Evolutionary conservation across 176 grass and related monocot genomes (phyloP), one percentile per base, ranked within the genome.

Genomic region (Raddia distichophylla): DNA sequence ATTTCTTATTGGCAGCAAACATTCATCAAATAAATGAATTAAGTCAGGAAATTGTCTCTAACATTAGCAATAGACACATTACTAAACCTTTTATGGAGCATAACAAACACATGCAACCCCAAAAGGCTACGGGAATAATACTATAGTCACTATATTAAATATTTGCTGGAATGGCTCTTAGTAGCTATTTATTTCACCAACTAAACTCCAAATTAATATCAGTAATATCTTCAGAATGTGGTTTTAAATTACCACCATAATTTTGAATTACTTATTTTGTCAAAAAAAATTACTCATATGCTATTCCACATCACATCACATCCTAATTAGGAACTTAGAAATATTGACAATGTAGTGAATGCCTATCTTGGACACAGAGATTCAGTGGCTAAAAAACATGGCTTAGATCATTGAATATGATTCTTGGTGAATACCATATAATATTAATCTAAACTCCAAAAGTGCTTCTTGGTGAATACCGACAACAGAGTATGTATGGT

Each of bases 381-480:
- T 59, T 40, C 27, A 73, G 6, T 51, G 65, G 53, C 8, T 60
- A 57, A 52, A 53, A 72, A 5, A 27, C 14, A 15, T 0, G 2
- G 60, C 7, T 19, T 45, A 5, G 42, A 19, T 43, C 18, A 60
- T 45, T 20, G 14, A 59, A 59, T 42, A 55, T 83, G 71, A 33
- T 75, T 37, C 20, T 10, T 42, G 61, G 10, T 61, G 6, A 17
- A 66, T 65, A 67, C 50, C 60, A 75, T 34, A n/a, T 46, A 49
- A 45, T 64, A 45, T 34, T 19, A 75, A 57, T 61, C 50, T 35
- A 18, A 75, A 59, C 6, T 14, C 18, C 7, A 14, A 22, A 59
- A 67, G 40, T 83, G 50, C 57, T 67, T 64, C 60, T 54, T 75
- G 51, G 72, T 57, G 40, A 40, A 75, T 35, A 12, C 15, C 58